These are phyloP conservation scores for Phyllachora maydis DNA, from an alignment of 2,329 filamentous ascomycete genomes.

Conservation along the genomic window DNA sequence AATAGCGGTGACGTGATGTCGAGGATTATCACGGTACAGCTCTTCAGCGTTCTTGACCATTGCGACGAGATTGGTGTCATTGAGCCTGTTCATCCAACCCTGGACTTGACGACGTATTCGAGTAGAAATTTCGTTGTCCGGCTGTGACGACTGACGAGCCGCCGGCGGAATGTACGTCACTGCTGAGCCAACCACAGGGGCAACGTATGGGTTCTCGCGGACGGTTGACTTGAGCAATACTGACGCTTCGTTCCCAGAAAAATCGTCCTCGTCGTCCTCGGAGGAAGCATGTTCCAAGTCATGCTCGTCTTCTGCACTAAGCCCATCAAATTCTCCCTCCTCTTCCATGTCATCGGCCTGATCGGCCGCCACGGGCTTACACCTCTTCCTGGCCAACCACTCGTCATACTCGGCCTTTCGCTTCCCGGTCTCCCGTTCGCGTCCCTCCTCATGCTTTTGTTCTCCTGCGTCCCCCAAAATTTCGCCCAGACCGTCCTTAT, in stretches of 20 bases:
- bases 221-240: constrained; percentile 13
- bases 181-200: constrained; percentile 32
- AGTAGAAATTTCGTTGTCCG: constrained; percentile 43
- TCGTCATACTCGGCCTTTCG: constrained; percentile 33
- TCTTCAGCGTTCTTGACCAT: constrained; percentile 69
- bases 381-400: constrained; percentile 38
- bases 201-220: constrained; percentile 76
- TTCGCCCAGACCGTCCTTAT: constrained; percentile 66
- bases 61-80: constrained; percentile 71
- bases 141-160: constrained; percentile 39
- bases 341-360: constrained; percentile 9
- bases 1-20: constrained; percentile 72
- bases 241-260: constrained; percentile 20
- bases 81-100: constrained; percentile 79
- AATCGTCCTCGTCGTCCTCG: constrained; percentile 12
- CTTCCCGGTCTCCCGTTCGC: constrained; percentile 37
- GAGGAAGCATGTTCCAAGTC: no score
- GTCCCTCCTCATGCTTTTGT: constrained; percentile 25
- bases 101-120: constrained; percentile 65
- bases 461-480: constrained; percentile 53
- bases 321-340: no score
- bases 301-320: no score
- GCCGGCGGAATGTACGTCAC: constrained; percentile 84
- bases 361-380: constrained; percentile 17
- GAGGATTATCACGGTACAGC: constrained; percentile 63